Conservation (phyloP, 257 asterid species). For the Forsythia suspensa region DNA sequence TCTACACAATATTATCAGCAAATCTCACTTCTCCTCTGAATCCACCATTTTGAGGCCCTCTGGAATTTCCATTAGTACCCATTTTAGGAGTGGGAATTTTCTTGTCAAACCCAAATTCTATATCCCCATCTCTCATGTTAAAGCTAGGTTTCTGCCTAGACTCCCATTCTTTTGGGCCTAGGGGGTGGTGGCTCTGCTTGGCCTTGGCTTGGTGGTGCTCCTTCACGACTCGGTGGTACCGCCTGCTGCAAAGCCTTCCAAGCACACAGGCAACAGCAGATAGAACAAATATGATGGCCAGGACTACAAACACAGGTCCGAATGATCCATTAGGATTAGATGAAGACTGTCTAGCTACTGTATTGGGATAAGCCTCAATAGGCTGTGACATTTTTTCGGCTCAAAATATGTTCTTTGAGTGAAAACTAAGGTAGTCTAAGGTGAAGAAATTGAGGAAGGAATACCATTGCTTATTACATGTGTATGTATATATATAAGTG, state of each 20-base stretch:
- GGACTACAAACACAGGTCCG: slow-evolving; percentile 66
- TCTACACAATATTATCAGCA: slow-evolving; percentile 1
- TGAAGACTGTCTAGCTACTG: slow-evolving; percentile 39
- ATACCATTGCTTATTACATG: slow-evolving; percentile 8
- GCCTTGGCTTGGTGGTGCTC: slow-evolving; percentile 23
- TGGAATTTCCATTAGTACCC: not conserved
- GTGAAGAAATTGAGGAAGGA: slow-evolving; percentile 27
- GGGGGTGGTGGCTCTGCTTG: not conserved
- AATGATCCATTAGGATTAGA: slow-evolving; percentile 67
- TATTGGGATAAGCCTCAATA: slow-evolving; percentile 45
- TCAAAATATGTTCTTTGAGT: slow-evolving; percentile 42
- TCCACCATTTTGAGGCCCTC: not conserved
- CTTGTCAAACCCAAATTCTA: slow-evolving; percentile 68
- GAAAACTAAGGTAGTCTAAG: slow-evolving; percentile 29
- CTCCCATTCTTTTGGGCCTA: slow-evolving; percentile 42
- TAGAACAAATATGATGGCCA: slow-evolving; percentile 66
- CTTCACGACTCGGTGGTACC: slow-evolving; percentile 37
- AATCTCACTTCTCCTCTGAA: not conserved
- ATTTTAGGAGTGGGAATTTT: slow-evolving; percentile 34
- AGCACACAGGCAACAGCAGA: slow-evolving; percentile 65
- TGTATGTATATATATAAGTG: not conserved
- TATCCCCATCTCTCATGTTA: slow-evolving; percentile 54
- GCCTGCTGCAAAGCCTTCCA: slow-evolving; percentile 66
- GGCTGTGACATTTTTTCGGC: slow-evolving; percentile 56
- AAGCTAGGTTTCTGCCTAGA: slow-evolving; percentile 43